Evolutionary conservation across 768 basidiomycete species (phyloP).

Genomic region (Lactifluus subvellereus): DNA sequence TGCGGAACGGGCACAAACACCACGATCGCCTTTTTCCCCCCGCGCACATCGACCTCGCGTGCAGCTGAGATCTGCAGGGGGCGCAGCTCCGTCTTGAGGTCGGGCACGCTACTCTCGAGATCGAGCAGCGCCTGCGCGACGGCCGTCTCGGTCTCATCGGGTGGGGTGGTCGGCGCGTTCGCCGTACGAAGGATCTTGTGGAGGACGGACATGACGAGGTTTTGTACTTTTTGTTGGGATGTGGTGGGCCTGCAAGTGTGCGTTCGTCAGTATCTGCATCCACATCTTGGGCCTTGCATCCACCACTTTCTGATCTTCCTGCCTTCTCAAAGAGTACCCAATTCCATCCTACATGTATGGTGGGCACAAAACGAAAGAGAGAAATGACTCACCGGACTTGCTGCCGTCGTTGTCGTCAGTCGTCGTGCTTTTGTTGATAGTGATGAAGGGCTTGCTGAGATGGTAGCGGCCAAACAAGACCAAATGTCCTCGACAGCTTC

Average conservation of each 20-base stretch:
- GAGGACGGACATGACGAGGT: constrained; percentile 55
- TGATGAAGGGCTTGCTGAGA: background rate
- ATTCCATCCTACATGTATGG: no score
- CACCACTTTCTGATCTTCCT: constrained; percentile 7
- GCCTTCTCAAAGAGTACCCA: background rate
- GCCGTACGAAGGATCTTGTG: constrained; percentile 94
- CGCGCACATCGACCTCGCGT: constrained; percentile 97
- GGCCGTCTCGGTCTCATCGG: constrained; percentile 85
- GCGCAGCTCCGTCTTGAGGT: constrained; percentile 95
- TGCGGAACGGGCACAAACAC: constrained; percentile 97
- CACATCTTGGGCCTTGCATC: constrained; percentile 3
- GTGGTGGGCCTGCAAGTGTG: constrained; percentile 6
- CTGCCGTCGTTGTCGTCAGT: constrained; percentile 17
- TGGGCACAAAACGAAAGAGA: background rate
- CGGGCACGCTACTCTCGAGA: constrained; percentile 96
- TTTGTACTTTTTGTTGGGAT: background rate
- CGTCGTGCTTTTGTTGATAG: constrained; percentile 8
- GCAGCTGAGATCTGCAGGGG: constrained; percentile 96
- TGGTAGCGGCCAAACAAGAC: constrained; percentile 6
- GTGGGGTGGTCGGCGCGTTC: constrained; percentile 84
- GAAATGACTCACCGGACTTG: constrained; percentile 12
- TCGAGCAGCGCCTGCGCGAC: constrained; percentile 96
- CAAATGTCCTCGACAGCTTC: background rate
- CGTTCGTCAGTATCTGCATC: constrained; percentile 9
- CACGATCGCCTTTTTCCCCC: constrained; percentile 99